A percentile compares a stretch with the other conserved stretches of the same genome.
These are phyloP conservation scores for Simmondsia chinensis DNA, from an alignment of 148 eudicot species.

Conservation along the genomic window DNA sequence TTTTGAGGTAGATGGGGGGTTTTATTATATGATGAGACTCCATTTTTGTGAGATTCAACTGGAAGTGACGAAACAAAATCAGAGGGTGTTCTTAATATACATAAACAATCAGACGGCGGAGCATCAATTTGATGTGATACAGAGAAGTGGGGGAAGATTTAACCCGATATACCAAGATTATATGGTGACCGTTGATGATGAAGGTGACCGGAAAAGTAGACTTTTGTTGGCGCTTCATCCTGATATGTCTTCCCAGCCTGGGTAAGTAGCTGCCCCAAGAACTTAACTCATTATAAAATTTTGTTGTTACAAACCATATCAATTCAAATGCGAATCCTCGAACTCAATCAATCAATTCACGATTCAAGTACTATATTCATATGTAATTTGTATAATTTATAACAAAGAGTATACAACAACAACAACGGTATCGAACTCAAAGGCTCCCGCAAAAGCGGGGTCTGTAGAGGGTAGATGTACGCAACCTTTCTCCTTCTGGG, in stretches of 20 bases:
- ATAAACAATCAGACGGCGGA: conserved; percentile 18
- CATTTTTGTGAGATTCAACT: conserved; percentile 26
- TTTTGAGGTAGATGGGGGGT: conserved; percentile 33
- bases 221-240: conserved; percentile 14
- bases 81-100: conserved; percentile 12
- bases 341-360: neutral
- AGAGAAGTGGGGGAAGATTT: neutral
- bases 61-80: neutral
- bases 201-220: conserved; percentile 3
- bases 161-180: conserved; percentile 20
- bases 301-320: no score
- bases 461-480: no score
- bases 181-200: conserved; percentile 8
- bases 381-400: no score
- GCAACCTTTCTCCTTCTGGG: no score
- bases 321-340: no score
- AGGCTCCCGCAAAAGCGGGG: no score
- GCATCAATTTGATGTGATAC: conserved; percentile 6
- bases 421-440: no score
- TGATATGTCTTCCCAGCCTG: neutral
- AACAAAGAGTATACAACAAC: no score
- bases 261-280: neutral
- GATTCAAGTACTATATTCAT: neutral
- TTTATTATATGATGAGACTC: conserved; percentile 33
- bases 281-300: neutral